Percentiles rank a stretch among this genome's conserved stretches.
Evolutionary conservation across 345 rosid species (phyloP).

Genomic region (Lepidium sativum): DNA sequence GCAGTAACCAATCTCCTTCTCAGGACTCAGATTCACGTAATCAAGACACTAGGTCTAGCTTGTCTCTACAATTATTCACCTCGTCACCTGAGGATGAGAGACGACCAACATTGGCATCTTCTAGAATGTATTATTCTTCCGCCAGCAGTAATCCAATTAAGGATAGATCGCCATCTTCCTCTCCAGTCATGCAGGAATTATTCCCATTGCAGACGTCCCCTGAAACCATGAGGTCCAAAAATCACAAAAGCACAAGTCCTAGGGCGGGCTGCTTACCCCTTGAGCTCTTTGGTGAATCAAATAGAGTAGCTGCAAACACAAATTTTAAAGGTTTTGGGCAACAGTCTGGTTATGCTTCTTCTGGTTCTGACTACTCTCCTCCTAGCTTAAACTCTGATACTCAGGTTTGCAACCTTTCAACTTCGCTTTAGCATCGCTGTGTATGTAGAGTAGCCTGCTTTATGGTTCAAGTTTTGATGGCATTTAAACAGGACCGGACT

Average conservation of each 20-base stretch:
- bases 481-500: constrained; percentile 43
- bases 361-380: constrained; percentile 85
- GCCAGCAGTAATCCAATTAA: constrained; percentile 80
- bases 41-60: constrained; percentile 44
- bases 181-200: constrained; percentile 60
- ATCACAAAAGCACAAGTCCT: constrained; percentile 33
- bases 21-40: constrained; percentile 62
- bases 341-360: constrained; percentile 67
- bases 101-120: constrained; percentile 55
- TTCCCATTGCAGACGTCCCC: constrained; percentile 61
- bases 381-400: constrained; percentile 65
- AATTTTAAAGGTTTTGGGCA: constrained; percentile 33
- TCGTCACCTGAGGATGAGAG: constrained; percentile 62
- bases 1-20: constrained; percentile 52
- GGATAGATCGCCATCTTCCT: constrained; percentile 66
- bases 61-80: constrained; percentile 65
- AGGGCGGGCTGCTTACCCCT: constrained; percentile 41
- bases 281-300: constrained; percentile 58
- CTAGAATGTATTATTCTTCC: constrained; percentile 77
- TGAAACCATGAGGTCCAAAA: constrained; percentile 37
- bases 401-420: constrained; percentile 38
- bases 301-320: constrained; percentile 31
- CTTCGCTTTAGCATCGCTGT: background rate
- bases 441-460: too few relatives aligned
- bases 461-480: too few relatives aligned